Percentiles rank a stretch among this genome's conserved stretches.
phyloP scores from a whole-genome alignment of 768 basidiomycete species.

The Suillus luteus region DNA sequence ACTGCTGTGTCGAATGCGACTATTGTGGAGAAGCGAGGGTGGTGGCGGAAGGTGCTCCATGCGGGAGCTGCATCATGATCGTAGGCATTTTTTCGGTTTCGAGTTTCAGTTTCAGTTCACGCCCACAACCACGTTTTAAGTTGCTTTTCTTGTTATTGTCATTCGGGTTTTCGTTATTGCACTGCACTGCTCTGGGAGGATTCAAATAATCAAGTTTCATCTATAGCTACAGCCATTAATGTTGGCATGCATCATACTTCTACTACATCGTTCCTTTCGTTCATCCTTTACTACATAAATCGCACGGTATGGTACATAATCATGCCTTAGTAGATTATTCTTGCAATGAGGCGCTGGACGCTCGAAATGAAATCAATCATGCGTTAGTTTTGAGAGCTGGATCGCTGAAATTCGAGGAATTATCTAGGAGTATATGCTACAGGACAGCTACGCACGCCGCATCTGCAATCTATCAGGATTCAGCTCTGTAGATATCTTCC shows the following conservation, averaged over 20 bases:
- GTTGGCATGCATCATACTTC: neutral
- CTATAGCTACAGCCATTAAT: neutral
- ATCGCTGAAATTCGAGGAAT: neutral
- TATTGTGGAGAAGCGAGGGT: constrained; percentile 25
- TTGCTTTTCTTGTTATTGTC: constrained; percentile 8
- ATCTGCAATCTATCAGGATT: neutral
- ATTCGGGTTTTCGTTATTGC: constrained; percentile 1
- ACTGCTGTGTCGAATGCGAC: constrained; percentile 3
- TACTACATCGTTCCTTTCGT: neutral
- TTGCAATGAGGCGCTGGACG: too few species aligned
- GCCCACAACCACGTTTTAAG: neutral
- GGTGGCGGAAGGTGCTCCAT: constrained; percentile 35
- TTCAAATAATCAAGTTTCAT: neutral
- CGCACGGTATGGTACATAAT: neutral
- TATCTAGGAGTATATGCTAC: neutral
- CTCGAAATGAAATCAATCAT: neutral
- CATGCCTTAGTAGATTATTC: neutral
- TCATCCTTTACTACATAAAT: neutral
- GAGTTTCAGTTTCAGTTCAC: neutral
- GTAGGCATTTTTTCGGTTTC: too few species aligned
- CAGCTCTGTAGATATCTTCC: neutral
- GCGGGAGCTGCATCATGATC: neutral
- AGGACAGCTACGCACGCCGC: neutral
- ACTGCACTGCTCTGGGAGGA: neutral
- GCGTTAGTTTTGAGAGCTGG: neutral